These are phyloP conservation scores for Blastobotrys elegans DNA, from an alignment of 1,139 yeast species.

Conservation along the genomic window DNA sequence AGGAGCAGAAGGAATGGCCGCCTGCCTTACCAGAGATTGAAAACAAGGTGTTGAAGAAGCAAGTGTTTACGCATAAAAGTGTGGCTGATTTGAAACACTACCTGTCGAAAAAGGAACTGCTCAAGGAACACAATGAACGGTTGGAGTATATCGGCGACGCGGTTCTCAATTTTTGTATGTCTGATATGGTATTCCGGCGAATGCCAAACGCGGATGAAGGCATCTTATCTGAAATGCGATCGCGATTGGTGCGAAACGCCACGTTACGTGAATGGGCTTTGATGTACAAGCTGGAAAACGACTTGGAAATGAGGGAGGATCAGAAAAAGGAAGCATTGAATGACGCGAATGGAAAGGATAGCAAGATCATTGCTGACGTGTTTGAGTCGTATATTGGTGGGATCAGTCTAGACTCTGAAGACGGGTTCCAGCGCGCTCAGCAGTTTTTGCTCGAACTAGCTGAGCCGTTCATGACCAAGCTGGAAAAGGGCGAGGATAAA, in stretches of 20 bases:
- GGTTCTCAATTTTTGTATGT: slow-evolving; percentile 65
- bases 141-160: slow-evolving; percentile 94
- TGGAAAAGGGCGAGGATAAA: slow-evolving; percentile 21
- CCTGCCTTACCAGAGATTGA: slow-evolving; percentile 70
- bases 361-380: slow-evolving; percentile 64
- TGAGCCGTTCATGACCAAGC: slow-evolving; percentile 45
- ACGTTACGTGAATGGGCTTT: slow-evolving; percentile 67
- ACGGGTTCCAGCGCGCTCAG: slow-evolving; percentile 41
- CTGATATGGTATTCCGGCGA: slow-evolving; percentile 58
- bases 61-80: slow-evolving; percentile 83
- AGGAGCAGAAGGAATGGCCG: slow-evolving; percentile 33
- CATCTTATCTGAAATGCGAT: slow-evolving; percentile 63
- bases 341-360: slow-evolving; percentile 20
- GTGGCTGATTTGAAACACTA: slow-evolving; percentile 47
- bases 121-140: slow-evolving; percentile 76
- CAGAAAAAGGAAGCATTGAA: slow-evolving; percentile 39
- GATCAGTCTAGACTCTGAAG: slow-evolving; percentile 51
- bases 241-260: slow-evolving; percentile 68
- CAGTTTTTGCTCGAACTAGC: slow-evolving; percentile 60
- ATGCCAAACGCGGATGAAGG: slow-evolving; percentile 81
- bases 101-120: slow-evolving; percentile 51
- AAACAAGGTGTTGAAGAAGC: slow-evolving; percentile 53
- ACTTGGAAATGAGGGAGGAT: slow-evolving; percentile 40
- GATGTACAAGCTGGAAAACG: slow-evolving; percentile 62
- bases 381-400: slow-evolving; percentile 94